Base-by-base conservation (phyloP, 306 rosid species). In the Chamaecrista fasciculata region DNA sequence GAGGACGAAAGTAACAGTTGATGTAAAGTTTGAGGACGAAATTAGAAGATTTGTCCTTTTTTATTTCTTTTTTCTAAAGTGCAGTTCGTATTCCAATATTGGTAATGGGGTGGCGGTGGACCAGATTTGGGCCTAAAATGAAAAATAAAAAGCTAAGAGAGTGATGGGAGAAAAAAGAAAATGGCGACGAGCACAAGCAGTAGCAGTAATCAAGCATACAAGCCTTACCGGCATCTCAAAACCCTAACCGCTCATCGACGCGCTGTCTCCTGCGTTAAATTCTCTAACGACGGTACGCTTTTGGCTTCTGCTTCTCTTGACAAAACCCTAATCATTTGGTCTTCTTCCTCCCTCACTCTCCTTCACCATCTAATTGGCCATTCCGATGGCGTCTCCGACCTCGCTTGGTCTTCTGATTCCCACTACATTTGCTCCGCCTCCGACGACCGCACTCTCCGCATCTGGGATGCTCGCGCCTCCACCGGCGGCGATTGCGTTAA, bases 361-460 rank as follows among this genome's bases (percentile, higher is more conserved):
- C 75, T 86, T 71, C 96, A 82, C 78, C 95, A 87, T 70, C 95
- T 94, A 11, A 18, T 29, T 20, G 97, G 91, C 46, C 96, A 94
- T 78, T 82, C 92, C 42, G 96, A 84, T 0, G 99, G 99, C 39
- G 40, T 94, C 71, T 82, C 86, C 75, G 92, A 94, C 81, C 73
- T 94, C 6, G 90, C 95, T 44, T 89, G 97, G 97, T 91, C 97
- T 36, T 94, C 91, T 49, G 97, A 94, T 50, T 90, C 98, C 12
- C 97, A 84, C 81, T 94, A 94, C 86, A 80, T 94, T 67, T 94
- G 98, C 78, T 90, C 98, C 43, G 94, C 97, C 76, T 90, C 98
- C 65, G 96, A 91, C 58, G 96, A 94, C 49, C 86, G 89, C 25
- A 91, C 95, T 42, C 85, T 94, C 82, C 92, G 96, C 67, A 94